phyloP scores from a whole-genome alignment of 495 filamentous ascomycete species.

The Thozetella sp. region DNA sequence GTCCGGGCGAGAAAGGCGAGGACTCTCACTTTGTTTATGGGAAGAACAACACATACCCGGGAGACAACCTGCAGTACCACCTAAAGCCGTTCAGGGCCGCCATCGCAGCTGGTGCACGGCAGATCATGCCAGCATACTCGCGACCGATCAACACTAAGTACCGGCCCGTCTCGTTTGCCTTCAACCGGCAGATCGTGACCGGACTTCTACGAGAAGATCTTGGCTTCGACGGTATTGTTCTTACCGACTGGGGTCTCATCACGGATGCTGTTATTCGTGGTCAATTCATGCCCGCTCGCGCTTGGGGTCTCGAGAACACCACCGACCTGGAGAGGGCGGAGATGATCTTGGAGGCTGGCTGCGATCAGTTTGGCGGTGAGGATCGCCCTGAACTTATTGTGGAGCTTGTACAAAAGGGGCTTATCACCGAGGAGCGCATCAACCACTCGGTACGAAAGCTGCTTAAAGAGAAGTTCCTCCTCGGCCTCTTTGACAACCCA shows the following conservation, averaged over 20 bases:
- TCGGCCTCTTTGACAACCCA: slow-evolving; percentile 64
- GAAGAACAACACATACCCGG: slow-evolving; percentile 33
- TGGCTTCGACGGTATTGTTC: slow-evolving; percentile 35
- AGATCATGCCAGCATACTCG: slow-evolving; percentile 32
- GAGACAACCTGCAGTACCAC: slow-evolving; percentile 31
- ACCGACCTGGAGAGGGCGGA: slow-evolving; percentile 21
- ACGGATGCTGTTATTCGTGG: too few species aligned
- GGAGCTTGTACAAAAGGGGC: not conserved
- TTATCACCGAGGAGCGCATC: slow-evolving; percentile 47
- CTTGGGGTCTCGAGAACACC: slow-evolving; percentile 22
- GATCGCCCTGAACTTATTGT: not conserved
- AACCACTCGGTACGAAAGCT: slow-evolving; percentile 57
- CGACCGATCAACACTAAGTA: slow-evolving; percentile 20
- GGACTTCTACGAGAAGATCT: slow-evolving; percentile 30
- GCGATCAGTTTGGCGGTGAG: slow-evolving; percentile 30
- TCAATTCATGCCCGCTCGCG: too few species aligned
- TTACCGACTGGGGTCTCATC: slow-evolving; percentile 36
- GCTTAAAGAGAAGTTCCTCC: slow-evolving; percentile 57
- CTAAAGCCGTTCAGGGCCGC: slow-evolving; percentile 23
- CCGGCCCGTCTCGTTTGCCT: slow-evolving; percentile 29
- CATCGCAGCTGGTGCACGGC: slow-evolving; percentile 26
- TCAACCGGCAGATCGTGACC: slow-evolving; percentile 30
- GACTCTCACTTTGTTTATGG: slow-evolving; percentile 39
- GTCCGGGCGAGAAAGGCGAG: slow-evolving; percentile 33
- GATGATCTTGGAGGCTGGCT: slow-evolving; percentile 30